These are phyloP conservation scores for Taiozyma onychis DNA, from an alignment of 1,139 yeast genomes.

Conservation along the genomic window DNA sequence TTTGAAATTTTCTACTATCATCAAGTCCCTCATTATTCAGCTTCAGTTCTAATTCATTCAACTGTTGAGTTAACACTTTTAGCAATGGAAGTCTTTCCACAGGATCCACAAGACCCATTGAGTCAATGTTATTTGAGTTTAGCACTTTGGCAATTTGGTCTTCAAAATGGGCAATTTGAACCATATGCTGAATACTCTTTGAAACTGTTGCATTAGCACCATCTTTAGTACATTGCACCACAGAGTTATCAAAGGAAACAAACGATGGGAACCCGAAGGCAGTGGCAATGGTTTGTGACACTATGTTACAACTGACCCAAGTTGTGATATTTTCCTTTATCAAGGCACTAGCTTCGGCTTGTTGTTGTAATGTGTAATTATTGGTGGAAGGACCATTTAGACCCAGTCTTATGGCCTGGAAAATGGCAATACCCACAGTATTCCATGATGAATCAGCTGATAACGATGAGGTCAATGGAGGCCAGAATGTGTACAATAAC, in stretches of 20 bases:
- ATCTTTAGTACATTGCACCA: slow-evolving; percentile 45
- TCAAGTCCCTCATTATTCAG: slow-evolving; percentile 40
- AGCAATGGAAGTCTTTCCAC: slow-evolving; percentile 72
- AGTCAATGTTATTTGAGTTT: slow-evolving; percentile 65
- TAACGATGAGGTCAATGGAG: slow-evolving; percentile 87
- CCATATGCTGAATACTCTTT: slow-evolving; percentile 59
- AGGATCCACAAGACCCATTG: slow-evolving; percentile 55
- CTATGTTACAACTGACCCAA: slow-evolving; percentile 91
- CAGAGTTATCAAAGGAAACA: slow-evolving; percentile 75
- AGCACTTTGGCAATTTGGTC: slow-evolving; percentile 78
- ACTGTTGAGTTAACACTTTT: slow-evolving; percentile 60
- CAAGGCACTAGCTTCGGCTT: slow-evolving; percentile 16
- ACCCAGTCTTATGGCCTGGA: slow-evolving; percentile 88
- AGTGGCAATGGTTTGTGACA: slow-evolving; percentile 84
- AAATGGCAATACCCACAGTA: slow-evolving; percentile 86
- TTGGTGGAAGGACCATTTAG: slow-evolving; percentile 66
- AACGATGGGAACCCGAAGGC: slow-evolving; percentile 94
- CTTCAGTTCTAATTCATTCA: slow-evolving; percentile 68
- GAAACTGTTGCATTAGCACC: slow-evolving; percentile 39
- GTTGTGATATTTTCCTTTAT: slow-evolving; percentile 73
- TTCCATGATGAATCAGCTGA: slow-evolving; percentile 97
- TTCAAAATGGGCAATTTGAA: slow-evolving; percentile 78
- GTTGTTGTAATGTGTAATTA: slow-evolving; percentile 24
- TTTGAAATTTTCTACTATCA: slow-evolving; percentile 61
- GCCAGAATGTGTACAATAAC: slow-evolving; percentile 86